Evolutionary conservation across 108 stramenopile genomes (phyloP), one percentile per base, ranked within the genome.

Genomic region (Skeletonema tropicum): DNA sequence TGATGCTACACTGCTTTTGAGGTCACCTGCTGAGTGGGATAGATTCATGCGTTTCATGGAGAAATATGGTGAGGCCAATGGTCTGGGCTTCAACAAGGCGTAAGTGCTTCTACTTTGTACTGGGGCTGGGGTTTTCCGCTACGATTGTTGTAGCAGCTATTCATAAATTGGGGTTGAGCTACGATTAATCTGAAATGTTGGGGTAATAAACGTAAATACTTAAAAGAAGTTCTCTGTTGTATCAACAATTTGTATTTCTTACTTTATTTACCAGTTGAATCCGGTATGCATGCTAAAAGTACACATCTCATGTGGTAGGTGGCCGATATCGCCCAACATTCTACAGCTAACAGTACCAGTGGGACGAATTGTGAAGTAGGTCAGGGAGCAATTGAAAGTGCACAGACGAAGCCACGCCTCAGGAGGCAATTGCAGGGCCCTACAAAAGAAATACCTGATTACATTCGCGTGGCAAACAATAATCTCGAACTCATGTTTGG

Each of bases 381-480:
- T 94, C 71, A 98, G 63, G 32, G 85, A 85, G 76, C 94, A 96
- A 79, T 98, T 98, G 77, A 96, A 96, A 12, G 88, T 90, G 61
- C 94, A 93, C 23, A 92, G 77, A 36, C 97, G 85, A 13, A 96
- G 79, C 95, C 95, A 98, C 23, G 94, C 94, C 71, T 96, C 95
- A 0, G 95, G 96, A 70, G 95, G 95, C 5, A 97, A 58, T 70
- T 98, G 97, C 63, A 98, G 69, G 4, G 97, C 97, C 3, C 97
- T 88, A 64, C 94, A 89, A 25, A 95, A 81, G 70, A 96, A 94
- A 83, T 96, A 97, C 9, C 97, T 93, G 83, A 97, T 97, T n/a
- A 98, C 96, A 66, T 96, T 98, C 68, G 90, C 97, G 66, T 98
- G 97, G 62, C 97, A 94, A 10, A 98, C 94, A 48, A 98, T 89